Conservation (phyloP, 345 rosid genomes). For the Kernera saxatilis region DNA sequence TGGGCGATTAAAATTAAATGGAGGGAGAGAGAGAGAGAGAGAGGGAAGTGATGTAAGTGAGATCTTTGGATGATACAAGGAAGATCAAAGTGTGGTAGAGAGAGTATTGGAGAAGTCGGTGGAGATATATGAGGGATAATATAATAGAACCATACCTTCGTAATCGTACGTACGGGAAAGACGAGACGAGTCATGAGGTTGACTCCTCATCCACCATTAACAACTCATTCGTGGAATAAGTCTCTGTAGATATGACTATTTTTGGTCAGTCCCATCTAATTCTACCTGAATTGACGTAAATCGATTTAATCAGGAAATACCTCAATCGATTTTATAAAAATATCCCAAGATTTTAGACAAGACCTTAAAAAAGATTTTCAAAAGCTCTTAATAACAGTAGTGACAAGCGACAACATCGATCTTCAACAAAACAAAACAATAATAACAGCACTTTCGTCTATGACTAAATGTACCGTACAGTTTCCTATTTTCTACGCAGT, state of each 20-base stretch:
- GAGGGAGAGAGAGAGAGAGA: neutral
- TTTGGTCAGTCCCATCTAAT: slow-evolving; percentile 4
- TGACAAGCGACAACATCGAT: neutral
- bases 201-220: slow-evolving; percentile 31
- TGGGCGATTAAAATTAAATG: slow-evolving; percentile 9
- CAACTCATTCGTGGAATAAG: slow-evolving; percentile 28
- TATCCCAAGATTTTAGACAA: neutral
- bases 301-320: neutral
- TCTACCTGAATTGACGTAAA: neutral
- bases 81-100: slow-evolving; percentile 30
- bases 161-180: slow-evolving; percentile 28
- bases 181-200: slow-evolving; percentile 25
- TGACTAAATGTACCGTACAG: no score
- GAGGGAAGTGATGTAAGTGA: slow-evolving; percentile 24
- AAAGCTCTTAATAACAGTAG: neutral
- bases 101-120: slow-evolving; percentile 28
- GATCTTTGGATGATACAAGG: slow-evolving; percentile 29
- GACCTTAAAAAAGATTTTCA: neutral
- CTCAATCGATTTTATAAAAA: no score
- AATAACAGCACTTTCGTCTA: neutral
- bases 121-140: slow-evolving; percentile 1
- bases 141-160: slow-evolving; percentile 15
- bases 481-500: neutral
- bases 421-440: neutral
- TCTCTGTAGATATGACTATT: slow-evolving; percentile 18